phyloP scores from a whole-genome alignment of 169 alveolate genomes.

The Hepatocystis sp. region DNA sequence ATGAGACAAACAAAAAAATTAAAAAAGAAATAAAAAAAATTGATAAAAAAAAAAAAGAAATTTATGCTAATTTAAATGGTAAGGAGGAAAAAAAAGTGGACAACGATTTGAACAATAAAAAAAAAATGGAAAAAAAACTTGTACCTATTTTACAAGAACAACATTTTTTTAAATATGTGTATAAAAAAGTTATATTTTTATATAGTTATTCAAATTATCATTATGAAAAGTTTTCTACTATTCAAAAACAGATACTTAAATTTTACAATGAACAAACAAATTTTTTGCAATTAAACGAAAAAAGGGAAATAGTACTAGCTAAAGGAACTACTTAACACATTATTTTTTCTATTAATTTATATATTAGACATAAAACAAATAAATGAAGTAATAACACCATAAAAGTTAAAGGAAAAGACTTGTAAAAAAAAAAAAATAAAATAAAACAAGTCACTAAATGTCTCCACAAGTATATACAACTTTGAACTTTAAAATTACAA shows the following conservation, averaged over 20 bases:
- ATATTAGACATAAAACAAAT: too few relatives aligned
- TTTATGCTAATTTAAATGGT: neutral
- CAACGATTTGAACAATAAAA: too few relatives aligned
- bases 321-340: slow-evolving; percentile 7
- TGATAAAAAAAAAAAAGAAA: slow-evolving; percentile 7
- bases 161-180: slow-evolving; percentile 35
- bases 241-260: slow-evolving; percentile 10
- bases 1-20: slow-evolving; percentile 40
- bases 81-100: too few relatives aligned
- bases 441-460: too few relatives aligned
- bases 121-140: slow-evolving; percentile 2
- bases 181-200: slow-evolving; percentile 45
- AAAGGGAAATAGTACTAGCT: slow-evolving; percentile 27
- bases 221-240: slow-evolving; percentile 17
- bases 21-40: slow-evolving; percentile 48
- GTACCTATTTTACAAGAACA: slow-evolving; percentile 27
- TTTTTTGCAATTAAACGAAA: slow-evolving; percentile 18
- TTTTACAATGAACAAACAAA: slow-evolving; percentile 48
- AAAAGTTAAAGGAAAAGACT: too few relatives aligned
- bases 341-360: too few relatives aligned
- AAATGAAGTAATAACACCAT: too few relatives aligned
- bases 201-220: slow-evolving; percentile 65
- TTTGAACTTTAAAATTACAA: too few relatives aligned
- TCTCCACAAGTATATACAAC: too few relatives aligned
- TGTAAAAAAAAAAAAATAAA: too few relatives aligned